phyloP scores from a whole-genome alignment of 2,329 filamentous ascomycete species.

The Talaromyces sp. region DNA sequence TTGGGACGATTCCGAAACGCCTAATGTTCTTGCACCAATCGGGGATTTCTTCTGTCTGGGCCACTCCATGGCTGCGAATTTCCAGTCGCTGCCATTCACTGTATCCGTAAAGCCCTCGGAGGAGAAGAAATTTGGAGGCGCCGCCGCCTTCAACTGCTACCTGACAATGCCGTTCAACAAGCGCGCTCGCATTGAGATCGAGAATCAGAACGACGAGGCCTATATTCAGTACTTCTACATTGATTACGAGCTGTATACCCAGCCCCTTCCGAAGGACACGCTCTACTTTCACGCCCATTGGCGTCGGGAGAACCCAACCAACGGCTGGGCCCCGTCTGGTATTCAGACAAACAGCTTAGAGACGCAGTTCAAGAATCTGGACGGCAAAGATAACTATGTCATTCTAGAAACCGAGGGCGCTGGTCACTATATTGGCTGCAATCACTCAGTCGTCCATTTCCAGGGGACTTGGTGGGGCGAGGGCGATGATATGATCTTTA shows the following conservation, averaged over 20 bases:
- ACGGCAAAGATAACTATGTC: constrained; percentile 30
- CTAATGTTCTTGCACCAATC: constrained; percentile 33
- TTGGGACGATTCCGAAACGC: constrained; percentile 35
- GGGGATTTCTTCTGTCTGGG: constrained; percentile 37
- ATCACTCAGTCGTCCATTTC: constrained; percentile 34
- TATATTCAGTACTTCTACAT: constrained; percentile 41
- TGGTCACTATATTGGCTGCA: constrained; percentile 35
- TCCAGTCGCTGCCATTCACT: constrained; percentile 37
- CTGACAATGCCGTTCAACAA: constrained; percentile 34
- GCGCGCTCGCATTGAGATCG: constrained; percentile 37
- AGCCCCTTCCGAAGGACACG: constrained; percentile 28
- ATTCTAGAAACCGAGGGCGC: constrained; percentile 34
- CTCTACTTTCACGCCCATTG: constrained; percentile 37
- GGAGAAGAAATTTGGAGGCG: constrained; percentile 37
- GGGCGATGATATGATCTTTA: constrained; percentile 39
- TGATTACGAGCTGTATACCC: constrained; percentile 34
- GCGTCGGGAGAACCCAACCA: constrained; percentile 33
- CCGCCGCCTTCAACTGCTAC: constrained; percentile 37
- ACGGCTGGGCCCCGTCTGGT: constrained; percentile 30
- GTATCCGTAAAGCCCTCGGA: constrained; percentile 35
- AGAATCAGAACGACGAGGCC: constrained; percentile 36
- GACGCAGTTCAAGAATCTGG: constrained; percentile 30
- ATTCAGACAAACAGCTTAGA: constrained; percentile 33
- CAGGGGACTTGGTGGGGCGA: constrained; percentile 39
- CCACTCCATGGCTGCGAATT: constrained; percentile 36